Conservation (phyloP, 2,329 filamentous ascomycete species). For the Aspergillus glaucus region DNA sequence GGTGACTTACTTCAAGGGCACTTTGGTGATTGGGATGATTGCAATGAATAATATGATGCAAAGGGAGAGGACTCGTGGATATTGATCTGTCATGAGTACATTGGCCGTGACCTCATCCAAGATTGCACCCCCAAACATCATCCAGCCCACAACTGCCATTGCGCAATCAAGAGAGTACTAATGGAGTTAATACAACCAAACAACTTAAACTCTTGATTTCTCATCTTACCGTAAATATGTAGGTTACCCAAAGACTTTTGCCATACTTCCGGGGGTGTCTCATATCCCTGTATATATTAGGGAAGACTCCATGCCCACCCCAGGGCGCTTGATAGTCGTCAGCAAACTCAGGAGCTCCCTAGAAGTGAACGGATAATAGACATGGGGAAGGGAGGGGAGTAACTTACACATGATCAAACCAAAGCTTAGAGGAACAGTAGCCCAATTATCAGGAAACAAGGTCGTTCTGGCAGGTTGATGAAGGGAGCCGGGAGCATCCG, state of each 20-base stretch:
- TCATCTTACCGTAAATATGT: constrained; percentile 67
- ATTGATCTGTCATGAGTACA: constrained; percentile 67
- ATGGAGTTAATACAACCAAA: constrained; percentile 7
- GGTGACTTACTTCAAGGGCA: constrained; percentile 66
- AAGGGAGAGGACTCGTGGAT: constrained; percentile 66
- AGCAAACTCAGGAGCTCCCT: constrained; percentile 1
- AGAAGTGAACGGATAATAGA: too few relatives aligned
- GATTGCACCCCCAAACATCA: constrained; percentile 94
- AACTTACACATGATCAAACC: constrained; percentile 72
- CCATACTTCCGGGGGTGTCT: constrained; percentile 75
- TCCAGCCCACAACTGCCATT: constrained; percentile 74
- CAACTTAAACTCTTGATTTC: neutral
- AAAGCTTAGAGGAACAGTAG: constrained; percentile 78
- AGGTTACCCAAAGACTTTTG: constrained; percentile 69
- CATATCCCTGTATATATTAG: constrained; percentile 76
- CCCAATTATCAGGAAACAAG: constrained; percentile 79
- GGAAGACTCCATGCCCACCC: constrained; percentile 70
- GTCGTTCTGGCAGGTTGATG: constrained; percentile 72
- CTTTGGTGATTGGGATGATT: constrained; percentile 90
- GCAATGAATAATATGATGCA: constrained; percentile 80
- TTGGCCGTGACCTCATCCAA: constrained; percentile 87
- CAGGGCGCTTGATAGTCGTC: constrained; percentile 47
- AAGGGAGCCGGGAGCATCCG: constrained; percentile 71
- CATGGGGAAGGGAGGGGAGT: neutral
- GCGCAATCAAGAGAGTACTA: constrained; percentile 72